phyloP scores from a whole-genome alignment of 768 basidiomycete species.

The Baorangia bicolor region DNA sequence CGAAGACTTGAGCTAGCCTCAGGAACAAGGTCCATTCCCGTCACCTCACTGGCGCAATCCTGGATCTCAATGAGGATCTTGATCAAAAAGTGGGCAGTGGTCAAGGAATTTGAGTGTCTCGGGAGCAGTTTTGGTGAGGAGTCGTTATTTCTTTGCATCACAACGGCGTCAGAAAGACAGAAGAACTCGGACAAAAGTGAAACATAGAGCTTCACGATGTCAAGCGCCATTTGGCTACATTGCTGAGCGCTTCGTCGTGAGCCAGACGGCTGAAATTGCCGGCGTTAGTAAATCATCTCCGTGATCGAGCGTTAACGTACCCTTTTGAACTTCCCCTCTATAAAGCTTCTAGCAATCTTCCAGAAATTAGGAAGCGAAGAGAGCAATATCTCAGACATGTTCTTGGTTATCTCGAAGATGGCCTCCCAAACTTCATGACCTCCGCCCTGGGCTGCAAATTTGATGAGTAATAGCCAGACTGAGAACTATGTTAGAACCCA shows the following conservation, averaged over 20 bases:
- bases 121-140: conserved; percentile 61
- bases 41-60: conserved; percentile 81
- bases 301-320: conserved; percentile 38
- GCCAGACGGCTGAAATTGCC: conserved; percentile 32
- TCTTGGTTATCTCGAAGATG: conserved; percentile 76
- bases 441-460: conserved; percentile 56
- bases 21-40: conserved; percentile 74
- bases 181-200: conserved; percentile 86
- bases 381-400: conserved; percentile 81
- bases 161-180: conserved; percentile 72
- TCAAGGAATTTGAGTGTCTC: conserved; percentile 73
- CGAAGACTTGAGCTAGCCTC: conserved; percentile 70
- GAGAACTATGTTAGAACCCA: conserved; percentile 29
- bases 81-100: conserved; percentile 76
- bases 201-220: conserved; percentile 84
- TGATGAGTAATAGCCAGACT: neutral
- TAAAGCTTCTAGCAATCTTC: conserved; percentile 86
- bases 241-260: conserved; percentile 80
- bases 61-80: conserved; percentile 82
- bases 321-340: conserved; percentile 92
- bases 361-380: conserved; percentile 90
- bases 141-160: conserved; percentile 49
- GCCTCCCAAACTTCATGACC: conserved; percentile 83
- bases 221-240: conserved; percentile 83
- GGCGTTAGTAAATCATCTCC: neutral